phyloP scores from a whole-genome alignment of 2,329 filamentous ascomycete genomes.

The Diaporthe sp. region DNA sequence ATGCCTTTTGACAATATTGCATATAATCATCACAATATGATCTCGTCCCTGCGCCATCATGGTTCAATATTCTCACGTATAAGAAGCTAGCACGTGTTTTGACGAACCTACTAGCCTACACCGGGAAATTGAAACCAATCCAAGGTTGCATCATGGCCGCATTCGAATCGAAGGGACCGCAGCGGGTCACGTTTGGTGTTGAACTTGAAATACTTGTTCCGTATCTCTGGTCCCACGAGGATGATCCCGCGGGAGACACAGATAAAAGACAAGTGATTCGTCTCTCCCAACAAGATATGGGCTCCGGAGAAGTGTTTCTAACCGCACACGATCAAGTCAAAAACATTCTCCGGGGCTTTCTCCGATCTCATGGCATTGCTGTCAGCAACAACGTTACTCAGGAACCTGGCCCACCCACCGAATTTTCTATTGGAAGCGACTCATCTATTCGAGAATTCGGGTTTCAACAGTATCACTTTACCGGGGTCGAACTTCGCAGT shows the following conservation, averaged over 20 bases:
- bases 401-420: neutral
- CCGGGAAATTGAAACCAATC: neutral
- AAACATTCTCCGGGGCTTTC: neutral
- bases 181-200: neutral
- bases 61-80: neutral
- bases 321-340: neutral
- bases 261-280: neutral
- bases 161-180: neutral
- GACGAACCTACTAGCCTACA: too few relatives aligned
- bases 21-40: neutral
- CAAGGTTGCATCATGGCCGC: neutral
- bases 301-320: neutral
- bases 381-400: neutral
- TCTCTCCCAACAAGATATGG: neutral
- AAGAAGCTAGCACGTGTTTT: neutral
- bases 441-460: neutral
- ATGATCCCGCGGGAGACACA: neutral
- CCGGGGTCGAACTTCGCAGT: neutral
- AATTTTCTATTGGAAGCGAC: neutral
- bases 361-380: neutral
- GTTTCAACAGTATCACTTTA: neutral
- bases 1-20: rapidly evolving
- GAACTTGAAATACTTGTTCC: neutral
- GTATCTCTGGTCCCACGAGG: neutral
- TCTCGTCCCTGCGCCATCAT: neutral